Conservation (phyloP, 2,329 filamentous ascomycete genomes). For the Colletotrichum gloeosporioides region DNA sequence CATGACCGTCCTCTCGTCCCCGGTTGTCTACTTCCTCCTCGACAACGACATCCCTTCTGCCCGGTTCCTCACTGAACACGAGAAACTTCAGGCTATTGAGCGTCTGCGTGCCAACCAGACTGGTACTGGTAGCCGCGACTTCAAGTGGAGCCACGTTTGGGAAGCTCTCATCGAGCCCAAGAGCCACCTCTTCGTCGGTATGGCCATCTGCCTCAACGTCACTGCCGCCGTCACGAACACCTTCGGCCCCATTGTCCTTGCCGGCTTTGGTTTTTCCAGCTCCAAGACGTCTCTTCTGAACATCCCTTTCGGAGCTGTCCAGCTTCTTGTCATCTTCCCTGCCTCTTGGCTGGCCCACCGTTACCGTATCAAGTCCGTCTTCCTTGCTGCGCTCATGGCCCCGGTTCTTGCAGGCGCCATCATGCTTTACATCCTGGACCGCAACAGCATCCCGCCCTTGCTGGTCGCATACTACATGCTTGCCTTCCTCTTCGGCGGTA, state of each 20-base stretch:
- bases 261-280: conserved; percentile 64
- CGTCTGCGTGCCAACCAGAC: conserved; percentile 77
- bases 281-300: conserved; percentile 65
- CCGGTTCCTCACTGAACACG: conserved; percentile 65
- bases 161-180: conserved; percentile 54
- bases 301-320: conserved; percentile 70
- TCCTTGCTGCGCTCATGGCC: conserved; percentile 59
- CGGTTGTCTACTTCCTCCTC: conserved; percentile 64
- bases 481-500: conserved; percentile 69
- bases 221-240: conserved; percentile 67
- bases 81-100: conserved; percentile 72
- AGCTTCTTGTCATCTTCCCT: conserved; percentile 63
- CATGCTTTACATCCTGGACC: conserved; percentile 59
- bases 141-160: conserved; percentile 69
- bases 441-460: conserved; percentile 44
- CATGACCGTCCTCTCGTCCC: conserved; percentile 62
- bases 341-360: conserved; percentile 64
- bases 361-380: conserved; percentile 59
- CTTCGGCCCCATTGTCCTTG: conserved; percentile 69
- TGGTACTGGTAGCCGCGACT: conserved; percentile 74
- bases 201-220: conserved; percentile 68
- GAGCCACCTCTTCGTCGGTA: conserved; percentile 64
- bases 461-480: conserved; percentile 70
- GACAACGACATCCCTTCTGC: conserved; percentile 63
- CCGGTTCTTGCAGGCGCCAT: conserved; percentile 66